A percentile compares a stretch with the other conserved stretches of the same genome.
Conservation (phyloP, 2,329 filamentous ascomycete species). For the Penicillium palitans region DNA sequence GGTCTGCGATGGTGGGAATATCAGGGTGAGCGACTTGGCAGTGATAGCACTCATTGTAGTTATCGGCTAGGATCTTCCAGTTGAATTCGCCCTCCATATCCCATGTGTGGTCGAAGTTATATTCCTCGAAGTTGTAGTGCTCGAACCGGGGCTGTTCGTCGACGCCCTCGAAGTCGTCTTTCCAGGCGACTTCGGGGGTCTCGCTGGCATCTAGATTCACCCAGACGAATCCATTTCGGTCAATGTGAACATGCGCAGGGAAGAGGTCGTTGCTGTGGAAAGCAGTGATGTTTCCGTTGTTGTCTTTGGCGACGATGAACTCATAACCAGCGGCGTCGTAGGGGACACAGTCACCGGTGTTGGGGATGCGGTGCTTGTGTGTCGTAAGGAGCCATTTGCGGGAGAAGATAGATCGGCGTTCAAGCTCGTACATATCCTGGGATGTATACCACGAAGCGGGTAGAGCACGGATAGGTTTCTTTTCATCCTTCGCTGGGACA, state of each 20-base stretch:
- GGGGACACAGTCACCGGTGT: constrained; percentile 56
- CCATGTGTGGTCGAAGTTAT: constrained; percentile 60
- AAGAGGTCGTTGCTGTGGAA: constrained; percentile 52
- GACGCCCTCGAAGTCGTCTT: constrained; percentile 53
- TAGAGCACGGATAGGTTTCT: constrained; percentile 45
- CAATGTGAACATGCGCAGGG: constrained; percentile 56
- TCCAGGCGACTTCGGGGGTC: constrained; percentile 53
- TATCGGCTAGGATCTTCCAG: constrained; percentile 64
- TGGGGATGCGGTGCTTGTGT: constrained; percentile 48
- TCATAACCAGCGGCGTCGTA: constrained; percentile 58
- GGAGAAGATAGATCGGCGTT: constrained; percentile 59
- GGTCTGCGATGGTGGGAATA: constrained; percentile 51
- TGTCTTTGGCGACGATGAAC: constrained; percentile 54
- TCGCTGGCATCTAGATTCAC: constrained; percentile 55
- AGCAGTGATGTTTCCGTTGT: constrained; percentile 55
- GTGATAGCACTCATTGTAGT: constrained; percentile 58
- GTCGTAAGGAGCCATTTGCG: constrained; percentile 50
- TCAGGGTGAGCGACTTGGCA: constrained; percentile 29
- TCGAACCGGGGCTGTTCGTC: constrained; percentile 52
- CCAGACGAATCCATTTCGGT: constrained; percentile 59
- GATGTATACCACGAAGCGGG: constrained; percentile 54
- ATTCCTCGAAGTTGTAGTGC: constrained; percentile 55
- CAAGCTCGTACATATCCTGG: constrained; percentile 54
- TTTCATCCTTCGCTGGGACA: constrained; percentile 22
- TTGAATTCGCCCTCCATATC: constrained; percentile 60